These are phyloP conservation scores for Kwoniella shandongensis DNA, from an alignment of 768 basidiomycete species.

Conservation along the genomic window DNA sequence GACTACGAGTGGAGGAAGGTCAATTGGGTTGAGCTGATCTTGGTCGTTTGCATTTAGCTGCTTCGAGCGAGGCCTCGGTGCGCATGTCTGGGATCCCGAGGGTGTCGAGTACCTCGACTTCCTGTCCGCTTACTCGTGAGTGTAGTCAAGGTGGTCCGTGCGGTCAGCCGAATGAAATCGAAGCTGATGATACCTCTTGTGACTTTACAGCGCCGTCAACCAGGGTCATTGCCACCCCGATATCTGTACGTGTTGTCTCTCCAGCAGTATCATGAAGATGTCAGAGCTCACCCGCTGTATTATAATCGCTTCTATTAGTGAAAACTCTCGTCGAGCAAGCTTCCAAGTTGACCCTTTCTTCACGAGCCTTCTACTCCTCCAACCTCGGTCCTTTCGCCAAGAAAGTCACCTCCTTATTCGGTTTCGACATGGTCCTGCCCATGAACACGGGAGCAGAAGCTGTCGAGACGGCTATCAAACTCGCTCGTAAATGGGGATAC, in stretches of 20 bases:
- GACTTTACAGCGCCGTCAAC: constrained; percentile 70
- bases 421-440: constrained; percentile 92
- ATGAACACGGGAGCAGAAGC: constrained; percentile 99
- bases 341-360: constrained; percentile 85
- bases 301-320: constrained; percentile 88
- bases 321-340: constrained; percentile 78
- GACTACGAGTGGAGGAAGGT: too few relatives aligned
- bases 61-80: constrained; percentile 85
- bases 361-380: constrained; percentile 93
- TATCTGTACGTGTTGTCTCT: constrained; percentile 24
- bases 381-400: constrained; percentile 87
- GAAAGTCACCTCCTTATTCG: constrained; percentile 77
- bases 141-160: too few relatives aligned
- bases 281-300: constrained; percentile 59
- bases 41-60: constrained; percentile 56
- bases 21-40: not conserved
- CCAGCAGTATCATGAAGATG: not conserved
- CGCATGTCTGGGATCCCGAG: constrained; percentile 81
- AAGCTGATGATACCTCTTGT: not conserved
- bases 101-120: constrained; percentile 96
- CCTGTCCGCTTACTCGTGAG: constrained; percentile 95
- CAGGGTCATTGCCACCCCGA: constrained; percentile 61
- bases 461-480: constrained; percentile 94
- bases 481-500: constrained; percentile 97
- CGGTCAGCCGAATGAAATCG: not conserved